Conservation (phyloP, 192 early-diverging fungal genomes). For the Kickxella alabastrina region DNA sequence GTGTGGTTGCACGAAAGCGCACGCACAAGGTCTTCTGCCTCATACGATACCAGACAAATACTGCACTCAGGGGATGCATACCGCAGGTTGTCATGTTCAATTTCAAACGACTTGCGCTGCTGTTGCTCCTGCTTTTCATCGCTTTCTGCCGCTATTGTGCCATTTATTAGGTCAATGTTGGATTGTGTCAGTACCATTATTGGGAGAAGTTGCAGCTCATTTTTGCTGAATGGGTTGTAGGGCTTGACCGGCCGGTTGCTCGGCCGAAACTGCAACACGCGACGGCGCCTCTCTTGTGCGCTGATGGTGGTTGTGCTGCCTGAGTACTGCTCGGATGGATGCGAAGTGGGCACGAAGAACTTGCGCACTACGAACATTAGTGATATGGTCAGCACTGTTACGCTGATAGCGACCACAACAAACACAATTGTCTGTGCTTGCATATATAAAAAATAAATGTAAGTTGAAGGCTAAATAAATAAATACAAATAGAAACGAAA, state of each 20-base stretch:
- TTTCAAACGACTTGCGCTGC: conserved; percentile 3
- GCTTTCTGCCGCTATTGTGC: neutral
- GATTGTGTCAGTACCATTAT: conserved; percentile 11
- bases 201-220: conserved; percentile 37
- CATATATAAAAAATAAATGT: neutral
- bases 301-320: neutral
- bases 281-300: neutral
- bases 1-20: conserved; percentile 59
- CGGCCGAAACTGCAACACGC: conserved; percentile 18
- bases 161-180: conserved; percentile 17
- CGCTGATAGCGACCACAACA: conserved; percentile 20
- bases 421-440: conserved; percentile 29
- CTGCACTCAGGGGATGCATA: conserved; percentile 56
- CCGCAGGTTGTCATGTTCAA: conserved; percentile 6
- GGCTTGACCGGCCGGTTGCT: conserved; percentile 27
- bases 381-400: conserved; percentile 14
- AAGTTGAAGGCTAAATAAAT: neutral
- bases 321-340: neutral
- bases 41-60: conserved; percentile 60
- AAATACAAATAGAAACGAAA: neutral
- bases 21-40: conserved; percentile 54
- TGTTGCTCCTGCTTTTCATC: neutral
- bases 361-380: conserved; percentile 17
- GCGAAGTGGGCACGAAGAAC: conserved; percentile 10
- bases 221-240: conserved; percentile 35